Evolutionary conservation across 2,329 filamentous ascomycete species (phyloP).

Genomic region (Claviceps pazoutovae): DNA sequence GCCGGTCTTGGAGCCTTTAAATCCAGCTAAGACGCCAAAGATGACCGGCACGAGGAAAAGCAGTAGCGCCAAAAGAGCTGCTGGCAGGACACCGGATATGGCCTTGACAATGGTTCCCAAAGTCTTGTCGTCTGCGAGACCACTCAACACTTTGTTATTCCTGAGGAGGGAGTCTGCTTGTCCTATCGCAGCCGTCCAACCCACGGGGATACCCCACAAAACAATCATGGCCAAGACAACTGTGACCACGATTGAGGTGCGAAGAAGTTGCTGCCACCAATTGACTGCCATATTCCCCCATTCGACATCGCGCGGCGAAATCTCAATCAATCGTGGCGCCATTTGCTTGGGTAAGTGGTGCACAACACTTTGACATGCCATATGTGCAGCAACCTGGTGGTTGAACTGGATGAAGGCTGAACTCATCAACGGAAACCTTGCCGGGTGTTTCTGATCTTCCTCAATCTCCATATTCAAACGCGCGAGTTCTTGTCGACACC

Average conservation of each 20-base stretch:
- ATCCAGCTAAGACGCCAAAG: slow-evolving; percentile 55
- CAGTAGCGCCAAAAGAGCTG: slow-evolving; percentile 60
- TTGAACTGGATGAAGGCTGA: slow-evolving; percentile 99
- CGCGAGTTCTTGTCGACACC: slow-evolving; percentile 75
- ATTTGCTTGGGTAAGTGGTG: slow-evolving; percentile 90
- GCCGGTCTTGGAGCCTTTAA: slow-evolving; percentile 73
- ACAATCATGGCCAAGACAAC: slow-evolving; percentile 64
- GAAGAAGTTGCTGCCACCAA: slow-evolving; percentile 83
- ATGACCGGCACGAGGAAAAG: slow-evolving; percentile 72
- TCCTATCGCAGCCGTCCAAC: slow-evolving; percentile 71
- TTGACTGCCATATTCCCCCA: slow-evolving; percentile 96
- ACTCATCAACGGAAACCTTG: slow-evolving; percentile 83
- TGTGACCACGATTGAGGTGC: slow-evolving; percentile 50
- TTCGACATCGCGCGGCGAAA: slow-evolving; percentile 80
- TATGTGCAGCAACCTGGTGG: slow-evolving; percentile 90
- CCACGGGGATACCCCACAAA: slow-evolving; percentile 81
- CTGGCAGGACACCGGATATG: slow-evolving; percentile 77
- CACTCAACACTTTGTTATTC: slow-evolving; percentile 54
- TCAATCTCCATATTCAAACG: slow-evolving; percentile 86
- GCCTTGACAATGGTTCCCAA: slow-evolving; percentile 48
- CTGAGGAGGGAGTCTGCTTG: slow-evolving; percentile 59
- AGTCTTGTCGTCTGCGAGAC: slow-evolving; percentile 45
- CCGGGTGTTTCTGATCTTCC: slow-evolving; percentile 69
- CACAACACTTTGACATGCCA: slow-evolving; percentile 87
- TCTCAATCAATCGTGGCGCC: slow-evolving; percentile 83